A percentile compares a stretch with the other conserved stretches of the same genome.
These are phyloP conservation scores for Backusella australiensis DNA, from an alignment of 192 early-diverging fungal genomes.

Conservation along the genomic window DNA sequence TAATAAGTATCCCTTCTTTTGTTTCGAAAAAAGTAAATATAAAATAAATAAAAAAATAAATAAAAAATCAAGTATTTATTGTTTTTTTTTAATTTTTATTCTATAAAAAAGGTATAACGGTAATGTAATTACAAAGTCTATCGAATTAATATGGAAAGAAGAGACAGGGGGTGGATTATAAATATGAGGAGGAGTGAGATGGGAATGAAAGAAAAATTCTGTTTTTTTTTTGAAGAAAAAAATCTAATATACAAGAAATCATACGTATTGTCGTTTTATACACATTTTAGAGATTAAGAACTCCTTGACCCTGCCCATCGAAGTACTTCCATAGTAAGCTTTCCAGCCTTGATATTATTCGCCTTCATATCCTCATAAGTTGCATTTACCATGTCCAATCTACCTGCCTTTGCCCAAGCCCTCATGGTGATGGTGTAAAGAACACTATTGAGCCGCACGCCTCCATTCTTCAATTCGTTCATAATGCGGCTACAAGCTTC, in stretches of 20 bases:
- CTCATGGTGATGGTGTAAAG: slow-evolving; percentile 37
- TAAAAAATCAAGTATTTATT: neutral
- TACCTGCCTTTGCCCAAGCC: slow-evolving; percentile 36
- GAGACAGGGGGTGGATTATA: neutral
- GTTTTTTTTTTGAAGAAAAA: neutral
- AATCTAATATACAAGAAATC: neutral
- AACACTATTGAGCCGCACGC: slow-evolving; percentile 27
- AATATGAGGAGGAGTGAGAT: neutral
- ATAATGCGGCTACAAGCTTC: slow-evolving; percentile 20
- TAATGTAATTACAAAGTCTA: neutral
- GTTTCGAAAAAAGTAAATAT: neutral
- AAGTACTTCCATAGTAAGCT: slow-evolving; percentile 26
- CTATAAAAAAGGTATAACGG: neutral
- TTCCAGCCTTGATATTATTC: slow-evolving; percentile 22
- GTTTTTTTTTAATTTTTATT: neutral
- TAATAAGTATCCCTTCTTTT: neutral
- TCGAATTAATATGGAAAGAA: neutral
- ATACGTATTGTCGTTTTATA: neutral
- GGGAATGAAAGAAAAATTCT: neutral
- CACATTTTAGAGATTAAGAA: neutral
- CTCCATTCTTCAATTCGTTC: slow-evolving; percentile 18
- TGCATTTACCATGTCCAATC: slow-evolving; percentile 20
- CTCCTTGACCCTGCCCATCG: slow-evolving; percentile 16
- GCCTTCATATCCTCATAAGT: slow-evolving; percentile 39
- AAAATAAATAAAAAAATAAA: neutral